Evolutionary conservation across 139 green algal species (phyloP), one percentile per base, ranked within the genome.

Genomic region (Pseudopediastrum boryanum): DNA sequence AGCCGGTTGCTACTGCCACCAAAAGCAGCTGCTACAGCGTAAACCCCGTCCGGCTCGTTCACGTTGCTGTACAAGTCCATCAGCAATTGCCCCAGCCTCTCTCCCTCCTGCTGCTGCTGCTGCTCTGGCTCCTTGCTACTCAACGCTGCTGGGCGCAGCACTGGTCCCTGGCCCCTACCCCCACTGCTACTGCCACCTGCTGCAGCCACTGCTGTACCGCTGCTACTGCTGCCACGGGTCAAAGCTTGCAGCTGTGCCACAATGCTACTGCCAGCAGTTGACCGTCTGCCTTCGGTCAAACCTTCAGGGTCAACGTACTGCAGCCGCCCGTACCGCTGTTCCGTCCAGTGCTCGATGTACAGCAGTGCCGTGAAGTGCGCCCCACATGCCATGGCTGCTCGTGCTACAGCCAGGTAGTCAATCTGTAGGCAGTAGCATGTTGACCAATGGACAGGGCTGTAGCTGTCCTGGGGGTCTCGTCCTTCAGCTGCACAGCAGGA

Each of bases 41-140:
- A 97, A 2, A 97, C 83, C 33, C 88, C 84, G 64, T 97, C 93
- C 0, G 92, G 90, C 71, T 97, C 93, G 33, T 86, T 82, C 44
- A 95, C 84, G 10, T 79, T 50, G 31, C 79, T 84, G 86, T 95
- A 96, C 21, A 90, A 80, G 31, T 93, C 82, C 50, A 97, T 77
- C 74, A 97, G 85, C 52, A 97, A 59, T 23, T 82, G 33, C 68
- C 93, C 85, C 25, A 82, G 79, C 42, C 65, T n/a, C n/a, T n/a
- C n/a, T n/a, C n/a, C 64, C 41, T 59, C 70, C 77, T 66, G 65
- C 65, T 77, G 59, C 42, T 36, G 61, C 41, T 71, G 51, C 42
- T 61, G 58, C 4, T 23, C 54, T 2, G 13, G 36, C 39, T 25
- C 25, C 44, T n/a, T 12, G 44, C 74, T 25, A 46, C 21, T 8